Conservation (phyloP, 2,329 filamentous ascomycete species). For the Blastomyces parvus region DNA sequence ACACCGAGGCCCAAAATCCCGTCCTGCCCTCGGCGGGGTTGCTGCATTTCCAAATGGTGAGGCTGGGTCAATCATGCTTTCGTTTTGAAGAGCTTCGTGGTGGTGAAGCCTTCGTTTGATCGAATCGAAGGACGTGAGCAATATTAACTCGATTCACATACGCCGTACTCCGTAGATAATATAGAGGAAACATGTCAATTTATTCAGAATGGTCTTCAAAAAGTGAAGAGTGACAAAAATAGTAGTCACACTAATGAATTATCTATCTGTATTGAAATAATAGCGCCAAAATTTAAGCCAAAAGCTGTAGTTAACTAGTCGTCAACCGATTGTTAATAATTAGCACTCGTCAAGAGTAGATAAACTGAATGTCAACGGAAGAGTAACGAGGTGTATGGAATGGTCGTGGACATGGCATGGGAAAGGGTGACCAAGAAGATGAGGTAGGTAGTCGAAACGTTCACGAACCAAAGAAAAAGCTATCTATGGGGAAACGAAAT, state of each 20-base stretch:
- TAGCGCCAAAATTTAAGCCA: not conserved
- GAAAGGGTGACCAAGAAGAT: not conserved
- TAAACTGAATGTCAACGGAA: not conserved
- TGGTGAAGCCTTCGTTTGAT: too few species aligned
- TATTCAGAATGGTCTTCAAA: not conserved
- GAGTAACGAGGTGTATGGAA: not conserved
- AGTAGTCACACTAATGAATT: not conserved
- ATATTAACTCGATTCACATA: not conserved
- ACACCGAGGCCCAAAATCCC: not conserved
- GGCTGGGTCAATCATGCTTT: not conserved
- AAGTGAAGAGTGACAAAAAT: not conserved
- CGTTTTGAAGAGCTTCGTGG: not conserved
- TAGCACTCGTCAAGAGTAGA: conserved; percentile 1
- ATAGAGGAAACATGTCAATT: not conserved
- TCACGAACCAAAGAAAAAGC: not conserved
- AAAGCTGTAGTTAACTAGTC: too few species aligned
- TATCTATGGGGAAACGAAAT: not conserved
- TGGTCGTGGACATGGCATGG: not conserved
- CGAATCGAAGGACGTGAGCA: not conserved
- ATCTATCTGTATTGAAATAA: not conserved
- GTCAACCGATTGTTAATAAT: not conserved
- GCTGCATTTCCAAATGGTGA: not conserved
- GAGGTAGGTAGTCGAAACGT: not conserved
- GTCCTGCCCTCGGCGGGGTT: not conserved
- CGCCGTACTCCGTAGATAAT: not conserved